Percentiles rank a stretch among this genome's conserved stretches.
Evolutionary conservation across 805 yeast genomes (phyloP).

Genomic region (Candida gorgasii): DNA sequence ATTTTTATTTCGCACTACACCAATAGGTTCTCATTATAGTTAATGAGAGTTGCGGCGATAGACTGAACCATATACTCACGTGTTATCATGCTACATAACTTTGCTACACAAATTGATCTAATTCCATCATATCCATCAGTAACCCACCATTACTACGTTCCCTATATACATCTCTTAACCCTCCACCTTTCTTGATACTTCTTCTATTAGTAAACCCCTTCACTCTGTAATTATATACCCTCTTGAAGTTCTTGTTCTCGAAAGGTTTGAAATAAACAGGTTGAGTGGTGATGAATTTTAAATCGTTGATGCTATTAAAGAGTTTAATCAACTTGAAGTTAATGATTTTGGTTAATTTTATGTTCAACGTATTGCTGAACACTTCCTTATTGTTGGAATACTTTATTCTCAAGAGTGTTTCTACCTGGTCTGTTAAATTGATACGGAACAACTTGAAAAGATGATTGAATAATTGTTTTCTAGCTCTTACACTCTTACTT

Average conservation of each 20-base stretch:
- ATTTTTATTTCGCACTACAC: conserved; percentile 5
- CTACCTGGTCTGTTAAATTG: conserved; percentile 40
- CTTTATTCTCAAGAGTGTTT: conserved; percentile 36
- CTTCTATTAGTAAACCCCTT: not conserved
- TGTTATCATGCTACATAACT: not conserved
- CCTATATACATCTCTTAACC: conserved; percentile 1
- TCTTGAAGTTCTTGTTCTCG: conserved; percentile 10
- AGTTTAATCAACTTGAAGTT: conserved; percentile 27
- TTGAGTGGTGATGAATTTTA: conserved; percentile 27
- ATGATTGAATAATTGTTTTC: conserved; percentile 27
- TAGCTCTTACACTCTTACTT: conserved; percentile 12
- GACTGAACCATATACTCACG: not conserved
- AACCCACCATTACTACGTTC: not conserved
- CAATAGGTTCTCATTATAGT: not conserved
- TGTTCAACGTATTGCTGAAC: conserved; percentile 28
- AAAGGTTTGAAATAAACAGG: conserved; percentile 16
- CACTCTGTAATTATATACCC: conserved; percentile 16
- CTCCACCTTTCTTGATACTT: not conserved
- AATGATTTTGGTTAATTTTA: conserved; percentile 29
- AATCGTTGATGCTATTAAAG: conserved; percentile 19
- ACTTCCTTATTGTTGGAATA: conserved; percentile 31
- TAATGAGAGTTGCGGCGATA: not conserved
- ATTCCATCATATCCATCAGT: conserved; percentile 5
- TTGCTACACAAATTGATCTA: conserved; percentile 6
- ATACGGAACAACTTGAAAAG: conserved; percentile 36